phyloP scores from a whole-genome alignment of 768 basidiomycete species.

The Daedaleopsis nitida region DNA sequence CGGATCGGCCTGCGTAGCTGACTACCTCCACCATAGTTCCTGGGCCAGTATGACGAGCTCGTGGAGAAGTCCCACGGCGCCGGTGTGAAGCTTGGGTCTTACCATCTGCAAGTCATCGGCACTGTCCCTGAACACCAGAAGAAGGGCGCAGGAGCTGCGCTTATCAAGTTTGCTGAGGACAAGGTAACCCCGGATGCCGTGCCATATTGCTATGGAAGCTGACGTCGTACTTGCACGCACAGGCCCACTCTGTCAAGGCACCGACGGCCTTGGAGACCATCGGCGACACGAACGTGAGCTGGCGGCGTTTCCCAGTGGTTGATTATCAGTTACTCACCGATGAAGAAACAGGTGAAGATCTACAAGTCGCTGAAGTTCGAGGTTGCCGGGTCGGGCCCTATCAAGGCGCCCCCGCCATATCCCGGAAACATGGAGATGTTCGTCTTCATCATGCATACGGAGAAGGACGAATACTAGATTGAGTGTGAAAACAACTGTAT shows the following conservation, averaged over 20 bases:
- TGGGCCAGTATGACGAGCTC: not conserved
- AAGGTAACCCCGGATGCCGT: not conserved
- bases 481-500: not conserved
- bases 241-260: not conserved
- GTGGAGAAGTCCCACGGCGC: not conserved
- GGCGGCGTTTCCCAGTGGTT: not conserved
- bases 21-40: not conserved
- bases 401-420: not conserved
- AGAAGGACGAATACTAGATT: not conserved
- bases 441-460: not conserved
- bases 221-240: not conserved
- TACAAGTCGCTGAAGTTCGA: not conserved
- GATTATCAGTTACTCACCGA: not conserved
- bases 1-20: not conserved
- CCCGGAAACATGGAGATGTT: not conserved
- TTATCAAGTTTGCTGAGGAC: not conserved
- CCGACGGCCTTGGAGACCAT: not conserved
- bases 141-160: not conserved
- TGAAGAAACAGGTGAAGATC: not conserved
- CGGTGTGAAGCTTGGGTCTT: constrained; percentile 1
- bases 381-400: not conserved
- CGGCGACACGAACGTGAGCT: not conserved
- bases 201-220: not conserved
- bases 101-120: not conserved
- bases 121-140: not conserved